These are phyloP conservation scores for Aethionema arabicum DNA, from an alignment of 345 rosid genomes.

Conservation along the genomic window DNA sequence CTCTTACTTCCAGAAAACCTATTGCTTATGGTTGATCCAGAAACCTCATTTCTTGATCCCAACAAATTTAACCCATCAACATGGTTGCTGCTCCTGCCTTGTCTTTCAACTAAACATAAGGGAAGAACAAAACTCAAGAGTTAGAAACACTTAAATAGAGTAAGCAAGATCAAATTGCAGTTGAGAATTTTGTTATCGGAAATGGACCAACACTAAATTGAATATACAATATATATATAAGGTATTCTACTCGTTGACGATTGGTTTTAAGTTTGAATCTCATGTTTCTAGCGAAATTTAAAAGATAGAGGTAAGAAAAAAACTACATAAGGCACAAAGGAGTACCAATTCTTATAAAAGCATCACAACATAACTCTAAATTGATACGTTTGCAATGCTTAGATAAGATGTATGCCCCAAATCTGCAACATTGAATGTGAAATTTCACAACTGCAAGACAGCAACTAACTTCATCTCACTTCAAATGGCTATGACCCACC, in stretches of 20 bases:
- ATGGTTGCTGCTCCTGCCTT: constrained; percentile 54
- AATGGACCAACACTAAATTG: too few relatives aligned
- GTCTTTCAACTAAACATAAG: constrained; percentile 49
- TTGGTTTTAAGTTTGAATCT: too few relatives aligned
- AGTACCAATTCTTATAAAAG: constrained; percentile 19
- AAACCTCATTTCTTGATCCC: constrained; percentile 65
- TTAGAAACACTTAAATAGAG: neutral
- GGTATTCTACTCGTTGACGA: too few relatives aligned
- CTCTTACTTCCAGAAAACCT: constrained; percentile 70
- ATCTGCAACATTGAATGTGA: neutral
- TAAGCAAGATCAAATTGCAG: constrained; percentile 20
- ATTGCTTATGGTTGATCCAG: constrained; percentile 61
- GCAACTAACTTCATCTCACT: neutral
- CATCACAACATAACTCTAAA: neutral
- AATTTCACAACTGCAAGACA: neutral
- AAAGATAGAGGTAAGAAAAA: too few relatives aligned
- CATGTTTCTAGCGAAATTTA: too few relatives aligned
- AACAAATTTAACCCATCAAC: constrained; percentile 87
- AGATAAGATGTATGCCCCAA: neutral
- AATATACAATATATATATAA: too few relatives aligned
- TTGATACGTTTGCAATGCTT: neutral
- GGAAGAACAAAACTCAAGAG: neutral
- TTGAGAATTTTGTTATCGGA: neutral
- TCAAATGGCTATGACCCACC: constrained; percentile 35
- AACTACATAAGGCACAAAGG: too few relatives aligned